These are phyloP conservation scores for Clarireedia homoeocarpa DNA, from an alignment of 2,329 filamentous ascomycete genomes.

Conservation along the genomic window DNA sequence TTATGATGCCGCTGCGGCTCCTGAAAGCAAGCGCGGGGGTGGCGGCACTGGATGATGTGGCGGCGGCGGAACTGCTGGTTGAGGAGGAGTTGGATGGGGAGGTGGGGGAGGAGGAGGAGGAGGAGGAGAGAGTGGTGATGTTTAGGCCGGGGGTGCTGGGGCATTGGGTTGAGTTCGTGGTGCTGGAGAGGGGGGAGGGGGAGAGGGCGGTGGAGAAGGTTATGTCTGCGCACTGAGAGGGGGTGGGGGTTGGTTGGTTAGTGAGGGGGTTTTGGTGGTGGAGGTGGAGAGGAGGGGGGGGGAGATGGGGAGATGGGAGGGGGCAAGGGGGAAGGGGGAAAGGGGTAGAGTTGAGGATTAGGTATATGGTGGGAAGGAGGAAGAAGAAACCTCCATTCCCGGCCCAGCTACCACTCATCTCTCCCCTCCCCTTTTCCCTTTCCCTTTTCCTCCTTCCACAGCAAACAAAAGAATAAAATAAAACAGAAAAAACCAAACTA, in stretches of 20 bases:
- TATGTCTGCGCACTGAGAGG: slow-evolving; percentile 3
- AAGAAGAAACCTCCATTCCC: no score
- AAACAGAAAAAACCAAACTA: background rate
- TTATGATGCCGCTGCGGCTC: no score
- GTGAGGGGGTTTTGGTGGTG: background rate
- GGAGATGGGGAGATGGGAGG: background rate
- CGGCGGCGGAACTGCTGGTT: no score
- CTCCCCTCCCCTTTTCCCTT: background rate
- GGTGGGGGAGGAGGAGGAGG: no score
- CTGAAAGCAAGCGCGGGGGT: no score
- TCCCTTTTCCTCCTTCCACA: background rate
- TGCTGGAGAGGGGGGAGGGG: background rate
- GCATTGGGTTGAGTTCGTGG: background rate
- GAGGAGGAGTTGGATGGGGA: background rate
- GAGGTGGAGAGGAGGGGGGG: background rate
- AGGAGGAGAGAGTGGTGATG: background rate
- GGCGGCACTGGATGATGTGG: no score
- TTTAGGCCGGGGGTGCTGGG: background rate
- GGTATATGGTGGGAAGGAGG: no score
- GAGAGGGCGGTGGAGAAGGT: background rate
- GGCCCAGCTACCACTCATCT: no score
- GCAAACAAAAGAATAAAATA: background rate
- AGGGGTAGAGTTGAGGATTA: no score
- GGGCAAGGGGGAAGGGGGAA: no score
- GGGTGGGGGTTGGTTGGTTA: no score